These are phyloP conservation scores for Aphanomyces astaci DNA, from an alignment of 352 stramenopile species.

Conservation along the genomic window DNA sequence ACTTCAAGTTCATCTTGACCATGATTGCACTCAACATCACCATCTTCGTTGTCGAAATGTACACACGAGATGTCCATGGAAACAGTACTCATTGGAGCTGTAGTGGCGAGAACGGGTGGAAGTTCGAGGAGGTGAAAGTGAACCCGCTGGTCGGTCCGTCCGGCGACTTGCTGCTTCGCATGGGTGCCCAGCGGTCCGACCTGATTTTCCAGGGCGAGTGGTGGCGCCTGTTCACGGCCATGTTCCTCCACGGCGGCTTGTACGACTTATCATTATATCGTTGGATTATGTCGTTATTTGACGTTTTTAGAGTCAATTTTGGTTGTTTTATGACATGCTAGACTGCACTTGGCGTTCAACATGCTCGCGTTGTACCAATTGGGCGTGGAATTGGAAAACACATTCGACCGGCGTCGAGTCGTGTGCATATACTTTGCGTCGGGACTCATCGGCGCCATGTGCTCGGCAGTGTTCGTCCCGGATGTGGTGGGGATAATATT, in stretches of 20 bases:
- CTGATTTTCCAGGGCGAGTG: conserved; percentile 53
- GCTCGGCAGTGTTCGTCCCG: conserved; percentile 50
- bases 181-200: conserved; percentile 39
- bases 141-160: conserved; percentile 66
- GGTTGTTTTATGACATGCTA: too few species aligned
- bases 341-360: conserved; percentile 55
- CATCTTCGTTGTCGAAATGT: conserved; percentile 23
- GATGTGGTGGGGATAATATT: conserved; percentile 43
- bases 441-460: conserved; percentile 46
- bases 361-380: conserved; percentile 44
- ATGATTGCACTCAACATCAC: conserved; percentile 20
- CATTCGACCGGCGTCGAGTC: conserved; percentile 35
- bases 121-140: conserved; percentile 42
- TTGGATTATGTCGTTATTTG: too few species aligned
- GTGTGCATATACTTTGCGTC: conserved; percentile 43
- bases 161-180: conserved; percentile 36
- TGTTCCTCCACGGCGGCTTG: conserved; percentile 62
- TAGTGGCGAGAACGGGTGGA: conserved; percentile 57
- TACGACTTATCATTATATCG: too few species aligned
- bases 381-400: conserved; percentile 46
- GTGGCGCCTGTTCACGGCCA: conserved; percentile 50
- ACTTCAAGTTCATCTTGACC: conserved; percentile 18
- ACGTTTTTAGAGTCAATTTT: too few species aligned
- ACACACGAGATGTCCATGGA: conserved; percentile 1
- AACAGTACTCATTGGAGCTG: not conserved